These are phyloP conservation scores for Pythium monospermum DNA, from an alignment of 352 stramenopile species.

Conservation along the genomic window DNA sequence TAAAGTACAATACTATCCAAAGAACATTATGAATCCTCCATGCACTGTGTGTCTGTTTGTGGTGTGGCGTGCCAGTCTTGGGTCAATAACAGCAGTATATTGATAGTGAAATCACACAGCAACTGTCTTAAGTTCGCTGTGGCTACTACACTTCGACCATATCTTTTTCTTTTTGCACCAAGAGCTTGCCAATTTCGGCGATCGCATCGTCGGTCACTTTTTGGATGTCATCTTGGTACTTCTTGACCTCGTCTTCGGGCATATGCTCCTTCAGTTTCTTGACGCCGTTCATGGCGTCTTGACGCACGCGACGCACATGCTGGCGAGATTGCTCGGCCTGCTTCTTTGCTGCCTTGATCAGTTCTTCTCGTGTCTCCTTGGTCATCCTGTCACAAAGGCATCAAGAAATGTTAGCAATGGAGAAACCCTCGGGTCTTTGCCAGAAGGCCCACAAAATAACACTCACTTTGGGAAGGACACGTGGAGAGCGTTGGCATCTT, in stretches of 20 bases:
- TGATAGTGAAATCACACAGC: too few species aligned
- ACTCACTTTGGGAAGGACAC: constrained; percentile 82
- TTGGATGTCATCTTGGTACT: constrained; percentile 74
- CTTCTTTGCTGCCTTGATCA: constrained; percentile 79
- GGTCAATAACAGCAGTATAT: too few species aligned
- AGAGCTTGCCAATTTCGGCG: constrained; percentile 63
- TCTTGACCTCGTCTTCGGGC: constrained; percentile 75
- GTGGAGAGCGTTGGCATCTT: constrained; percentile 59
- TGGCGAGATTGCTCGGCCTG: constrained; percentile 76
- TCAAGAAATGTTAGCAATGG: constrained; percentile 3
- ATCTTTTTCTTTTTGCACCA: constrained; percentile 77
- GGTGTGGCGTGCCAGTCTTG: too few species aligned
- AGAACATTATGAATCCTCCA: too few species aligned
- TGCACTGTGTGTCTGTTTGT: too few species aligned
- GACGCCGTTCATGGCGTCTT: constrained; percentile 77
- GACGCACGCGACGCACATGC: constrained; percentile 78
- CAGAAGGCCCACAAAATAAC: neutral
- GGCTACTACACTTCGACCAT: constrained; percentile 45
- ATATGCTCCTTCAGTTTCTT: constrained; percentile 82
- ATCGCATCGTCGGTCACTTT: constrained; percentile 73
- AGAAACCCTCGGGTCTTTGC: neutral
- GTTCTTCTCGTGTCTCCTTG: constrained; percentile 73
- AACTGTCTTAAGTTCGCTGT: too few species aligned
- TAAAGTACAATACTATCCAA: too few species aligned
- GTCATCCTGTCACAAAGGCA: constrained; percentile 53